Evolutionary conservation across 495 filamentous ascomycete species (phyloP).

Genomic region (Pseudomonodictys pantanalensis): DNA sequence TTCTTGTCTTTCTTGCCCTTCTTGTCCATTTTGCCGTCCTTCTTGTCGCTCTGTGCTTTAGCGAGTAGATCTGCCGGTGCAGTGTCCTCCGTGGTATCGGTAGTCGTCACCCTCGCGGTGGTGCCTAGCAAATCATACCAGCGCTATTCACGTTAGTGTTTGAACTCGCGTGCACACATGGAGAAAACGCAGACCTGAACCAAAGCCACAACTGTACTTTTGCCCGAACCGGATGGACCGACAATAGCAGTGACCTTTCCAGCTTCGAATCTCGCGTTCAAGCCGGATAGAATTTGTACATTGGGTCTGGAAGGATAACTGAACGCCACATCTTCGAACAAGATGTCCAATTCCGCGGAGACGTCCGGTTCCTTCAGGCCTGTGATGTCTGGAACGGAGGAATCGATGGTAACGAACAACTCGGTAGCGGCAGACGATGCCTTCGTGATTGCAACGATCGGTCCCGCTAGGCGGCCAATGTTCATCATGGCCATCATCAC

Average conservation of each 20-base stretch:
- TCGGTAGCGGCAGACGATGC: slow-evolving; percentile 31
- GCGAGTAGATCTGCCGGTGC: not conserved
- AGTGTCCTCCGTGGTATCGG: not conserved
- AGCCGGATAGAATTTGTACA: slow-evolving; percentile 31
- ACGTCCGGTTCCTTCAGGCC: slow-evolving; percentile 34
- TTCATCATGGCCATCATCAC: slow-evolving; percentile 30
- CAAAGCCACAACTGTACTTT: slow-evolving; percentile 36
- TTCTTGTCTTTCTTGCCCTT: slow-evolving; percentile 12
- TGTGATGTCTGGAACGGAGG: slow-evolving; percentile 28
- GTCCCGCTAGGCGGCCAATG: slow-evolving; percentile 20
- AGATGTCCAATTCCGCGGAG: slow-evolving; percentile 26
- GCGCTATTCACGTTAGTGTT: slow-evolving; percentile 14
- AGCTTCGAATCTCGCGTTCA: slow-evolving; percentile 27
- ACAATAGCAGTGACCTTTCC: slow-evolving; percentile 39
- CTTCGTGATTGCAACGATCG: slow-evolving; percentile 33
- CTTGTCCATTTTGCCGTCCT: not conserved
- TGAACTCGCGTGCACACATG: no score
- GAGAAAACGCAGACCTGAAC: not conserved
- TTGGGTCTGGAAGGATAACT: slow-evolving; percentile 35
- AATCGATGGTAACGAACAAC: slow-evolving; percentile 33
- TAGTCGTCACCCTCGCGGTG: not conserved
- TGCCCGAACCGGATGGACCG: slow-evolving; percentile 38
- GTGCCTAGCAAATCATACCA: slow-evolving; percentile 31
- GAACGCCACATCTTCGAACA: slow-evolving; percentile 32
- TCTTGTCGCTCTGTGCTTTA: not conserved